These are phyloP conservation scores for Yueomyces sinensis DNA, from an alignment of 805 yeast genomes.

Conservation along the genomic window DNA sequence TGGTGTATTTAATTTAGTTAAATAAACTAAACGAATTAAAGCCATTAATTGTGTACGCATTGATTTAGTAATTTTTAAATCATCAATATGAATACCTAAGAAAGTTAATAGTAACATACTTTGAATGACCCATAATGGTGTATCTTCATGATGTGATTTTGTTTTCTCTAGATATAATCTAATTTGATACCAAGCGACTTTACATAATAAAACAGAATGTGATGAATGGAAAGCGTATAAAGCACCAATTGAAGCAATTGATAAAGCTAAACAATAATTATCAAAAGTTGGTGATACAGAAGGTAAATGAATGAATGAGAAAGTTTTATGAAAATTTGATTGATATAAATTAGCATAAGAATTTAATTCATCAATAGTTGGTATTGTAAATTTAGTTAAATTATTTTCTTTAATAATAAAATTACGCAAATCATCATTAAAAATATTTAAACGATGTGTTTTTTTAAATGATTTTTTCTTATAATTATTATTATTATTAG, in stretches of 20 bases:
- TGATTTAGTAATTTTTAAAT: conserved; percentile 53
- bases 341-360: conserved; percentile 63
- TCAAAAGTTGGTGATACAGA: conserved; percentile 46
- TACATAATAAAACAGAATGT: conserved; percentile 59
- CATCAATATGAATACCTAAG: conserved; percentile 68
- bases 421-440: conserved; percentile 48
- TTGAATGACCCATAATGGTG: conserved; percentile 83
- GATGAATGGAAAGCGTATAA: conserved; percentile 58
- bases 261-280: conserved; percentile 55
- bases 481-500: neutral
- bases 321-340: conserved; percentile 65
- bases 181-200: conserved; percentile 48
- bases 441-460: conserved; percentile 25
- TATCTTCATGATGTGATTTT: conserved; percentile 33
- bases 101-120: conserved; percentile 69
- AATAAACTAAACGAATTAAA: conserved; percentile 61
- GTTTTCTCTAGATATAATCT: conserved; percentile 38
- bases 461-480: neutral
- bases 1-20: conserved; percentile 54
- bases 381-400: conserved; percentile 49
- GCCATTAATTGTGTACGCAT: conserved; percentile 74
- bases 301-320: conserved; percentile 73
- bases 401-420: conserved; percentile 42
- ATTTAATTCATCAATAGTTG: conserved; percentile 64
- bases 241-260: conserved; percentile 85